Base-by-base conservation (phyloP, 1,284 basidiomycete genomes). In the Abortiporus biennis region DNA sequence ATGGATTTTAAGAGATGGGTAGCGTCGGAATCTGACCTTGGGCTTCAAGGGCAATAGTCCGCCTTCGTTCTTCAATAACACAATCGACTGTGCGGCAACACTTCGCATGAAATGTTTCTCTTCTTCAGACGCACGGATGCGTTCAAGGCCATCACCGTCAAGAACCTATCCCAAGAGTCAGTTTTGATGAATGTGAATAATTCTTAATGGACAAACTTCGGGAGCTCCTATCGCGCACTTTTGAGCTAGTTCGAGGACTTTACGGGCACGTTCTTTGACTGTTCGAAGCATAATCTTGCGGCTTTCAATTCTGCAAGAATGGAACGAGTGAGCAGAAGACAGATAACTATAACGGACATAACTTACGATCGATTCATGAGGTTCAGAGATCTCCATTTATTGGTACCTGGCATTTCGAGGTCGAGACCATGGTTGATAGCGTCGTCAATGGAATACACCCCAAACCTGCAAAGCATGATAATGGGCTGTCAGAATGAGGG, bases 361-460 rank as follows among this genome's bases (percentile, higher is more conserved):
- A n/a, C n/a, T 31, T 39, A 59, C 56, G 74, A 74, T 30, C 85
- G 74, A 47, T 75, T 75, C 50, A 88, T 69, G 17, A 80, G 69
- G 46, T 82, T 77, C 21, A 78, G 66, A 0, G 74, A 74, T 3
- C 83, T 69, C 80, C 81, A 85, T 52, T 81, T 82, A 59, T 80
- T 80, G 12, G 64, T 68, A 2, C 83, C 81, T 0, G 84, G 82
- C 83, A 89, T 87, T 57, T 91, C 88, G 20, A 91, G 71, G 55
- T 90, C 87, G 21, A 90, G 66, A 0, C 83, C 82, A 8, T 85
- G 85, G 47, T 85, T 86, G 53, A 89, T 68, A 23, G 74, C 68
- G 30, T 72, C 68, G 47, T 78, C 76, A 22, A 85, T 69, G 34
- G 77, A 77, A 63, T 87, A 88, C 1, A 76, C 68, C 0, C 87